A percentile compares a stretch with the other conserved stretches of the same genome.
Evolutionary conservation across 768 basidiomycete species (phyloP).

Genomic region (Amanita pallidorosea): DNA sequence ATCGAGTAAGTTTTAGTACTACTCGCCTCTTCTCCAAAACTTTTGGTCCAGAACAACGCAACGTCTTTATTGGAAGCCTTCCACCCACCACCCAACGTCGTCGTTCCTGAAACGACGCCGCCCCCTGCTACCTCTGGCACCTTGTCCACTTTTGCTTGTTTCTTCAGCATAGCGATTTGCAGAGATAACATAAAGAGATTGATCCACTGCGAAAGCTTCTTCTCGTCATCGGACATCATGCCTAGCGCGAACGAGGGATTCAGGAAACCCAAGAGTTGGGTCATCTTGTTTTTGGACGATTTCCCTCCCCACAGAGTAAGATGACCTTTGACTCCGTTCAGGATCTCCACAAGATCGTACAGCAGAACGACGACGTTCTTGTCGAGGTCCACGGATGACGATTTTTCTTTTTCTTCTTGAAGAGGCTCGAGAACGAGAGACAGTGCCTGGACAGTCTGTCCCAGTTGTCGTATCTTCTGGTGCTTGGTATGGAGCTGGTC

Average conservation of each 20-base stretch:
- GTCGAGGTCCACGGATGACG: not conserved
- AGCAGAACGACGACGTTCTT: not conserved
- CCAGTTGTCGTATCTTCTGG: not conserved
- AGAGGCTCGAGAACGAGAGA: not conserved
- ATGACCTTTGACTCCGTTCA: slow-evolving; percentile 13
- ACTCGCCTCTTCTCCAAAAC: slow-evolving; percentile 15
- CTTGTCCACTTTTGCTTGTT: not conserved
- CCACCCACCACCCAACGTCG: slow-evolving; percentile 8
- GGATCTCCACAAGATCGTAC: slow-evolving; percentile 10
- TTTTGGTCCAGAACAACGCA: slow-evolving; percentile 13
- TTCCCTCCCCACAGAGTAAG: slow-evolving; percentile 9
- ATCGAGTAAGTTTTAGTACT: no score
- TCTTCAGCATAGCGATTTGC: not conserved
- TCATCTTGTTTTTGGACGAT: slow-evolving; percentile 5
- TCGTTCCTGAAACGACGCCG: not conserved
- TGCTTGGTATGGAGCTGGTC: not conserved
- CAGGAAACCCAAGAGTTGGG: slow-evolving; percentile 11
- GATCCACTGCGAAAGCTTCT: slow-evolving; percentile 13
- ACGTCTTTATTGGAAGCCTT: slow-evolving; percentile 8
- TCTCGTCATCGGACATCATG: slow-evolving; percentile 14
- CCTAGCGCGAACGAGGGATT: slow-evolving; percentile 11
- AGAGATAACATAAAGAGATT: slow-evolving; percentile 11
- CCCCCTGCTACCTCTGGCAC: not conserved
- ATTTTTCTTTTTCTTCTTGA: not conserved
- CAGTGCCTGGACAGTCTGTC: not conserved